These are phyloP conservation scores for Colletotrichum endophyticum DNA, from an alignment of 2,329 filamentous ascomycete genomes.

Conservation along the genomic window DNA sequence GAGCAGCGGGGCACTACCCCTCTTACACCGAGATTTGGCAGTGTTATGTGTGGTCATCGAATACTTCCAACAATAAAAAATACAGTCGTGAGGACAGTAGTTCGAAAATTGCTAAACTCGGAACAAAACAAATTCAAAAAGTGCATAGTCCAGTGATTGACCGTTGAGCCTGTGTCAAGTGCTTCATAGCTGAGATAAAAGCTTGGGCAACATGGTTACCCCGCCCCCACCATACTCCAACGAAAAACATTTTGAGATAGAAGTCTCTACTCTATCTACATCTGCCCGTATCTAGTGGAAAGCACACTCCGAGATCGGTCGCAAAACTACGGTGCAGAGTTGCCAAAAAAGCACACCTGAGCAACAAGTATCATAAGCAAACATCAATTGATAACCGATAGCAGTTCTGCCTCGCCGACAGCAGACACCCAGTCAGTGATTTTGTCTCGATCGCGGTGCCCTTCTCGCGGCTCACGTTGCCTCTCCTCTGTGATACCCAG, in stretches of 20 bases:
- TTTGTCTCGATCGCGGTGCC: background rate
- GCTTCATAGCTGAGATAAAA: background rate
- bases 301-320: background rate
- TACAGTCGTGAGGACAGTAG: background rate
- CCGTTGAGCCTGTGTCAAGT: background rate
- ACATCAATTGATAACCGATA: background rate
- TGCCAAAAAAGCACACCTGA: background rate
- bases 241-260: conserved; percentile 18
- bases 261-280: background rate
- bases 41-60: background rate
- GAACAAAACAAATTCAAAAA: background rate
- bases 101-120: background rate
- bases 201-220: conserved; percentile 14
- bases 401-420: background rate
- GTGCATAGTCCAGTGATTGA: background rate
- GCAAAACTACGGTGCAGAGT: background rate
- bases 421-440: background rate
- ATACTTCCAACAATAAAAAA: background rate
- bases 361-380: background rate
- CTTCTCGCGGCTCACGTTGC: background rate
- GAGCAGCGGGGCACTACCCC: background rate
- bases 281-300: background rate
- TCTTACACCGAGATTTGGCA: background rate
- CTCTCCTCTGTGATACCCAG: background rate
- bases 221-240: conserved; percentile 20